These are phyloP conservation scores for Stephanocyclus meneghinianus DNA, from an alignment of 352 stramenopile genomes.

Conservation along the genomic window DNA sequence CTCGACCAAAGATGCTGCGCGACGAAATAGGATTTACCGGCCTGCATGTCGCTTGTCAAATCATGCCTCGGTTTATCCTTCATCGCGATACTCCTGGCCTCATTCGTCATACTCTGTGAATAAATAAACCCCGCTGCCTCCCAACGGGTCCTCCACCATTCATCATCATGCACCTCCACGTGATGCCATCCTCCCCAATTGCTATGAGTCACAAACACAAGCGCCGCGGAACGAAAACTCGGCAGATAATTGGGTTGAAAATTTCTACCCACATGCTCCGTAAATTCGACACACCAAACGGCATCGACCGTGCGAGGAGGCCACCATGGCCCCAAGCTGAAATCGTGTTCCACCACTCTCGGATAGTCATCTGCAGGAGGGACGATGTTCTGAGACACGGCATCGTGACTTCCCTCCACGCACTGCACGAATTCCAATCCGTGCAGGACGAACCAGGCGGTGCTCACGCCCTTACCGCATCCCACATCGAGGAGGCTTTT, in stretches of 20 bases:
- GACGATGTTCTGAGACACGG: conserved; percentile 62
- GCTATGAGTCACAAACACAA: conserved; percentile 53
- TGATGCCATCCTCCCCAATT: conserved; percentile 84
- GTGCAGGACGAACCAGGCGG: conserved; percentile 74
- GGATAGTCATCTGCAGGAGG: conserved; percentile 48
- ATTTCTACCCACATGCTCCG: conserved; percentile 71
- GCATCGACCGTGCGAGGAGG: conserved; percentile 55
- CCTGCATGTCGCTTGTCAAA: conserved; percentile 27
- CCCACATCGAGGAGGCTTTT: conserved; percentile 80
- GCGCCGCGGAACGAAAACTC: conserved; percentile 60
- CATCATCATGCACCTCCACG: conserved; percentile 81
- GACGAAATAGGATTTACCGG: conserved; percentile 15
- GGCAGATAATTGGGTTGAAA: conserved; percentile 81
- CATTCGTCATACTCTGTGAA: conserved; percentile 58
- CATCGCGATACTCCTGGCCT: conserved; percentile 43
- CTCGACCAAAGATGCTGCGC: conserved; percentile 47
- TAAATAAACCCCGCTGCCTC: conserved; percentile 77
- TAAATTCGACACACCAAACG: conserved; percentile 79
- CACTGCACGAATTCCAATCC: conserved; percentile 69
- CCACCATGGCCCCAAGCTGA: conserved; percentile 81
- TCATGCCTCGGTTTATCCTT: conserved; percentile 22
- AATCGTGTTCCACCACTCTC: conserved; percentile 80
- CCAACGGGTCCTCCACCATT: conserved; percentile 80
- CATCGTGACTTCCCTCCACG: conserved; percentile 81
- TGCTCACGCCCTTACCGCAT: conserved; percentile 78